phyloP scores from a whole-genome alignment of 2,329 filamentous ascomycete genomes.

The Pseudopyricularia javanii region DNA sequence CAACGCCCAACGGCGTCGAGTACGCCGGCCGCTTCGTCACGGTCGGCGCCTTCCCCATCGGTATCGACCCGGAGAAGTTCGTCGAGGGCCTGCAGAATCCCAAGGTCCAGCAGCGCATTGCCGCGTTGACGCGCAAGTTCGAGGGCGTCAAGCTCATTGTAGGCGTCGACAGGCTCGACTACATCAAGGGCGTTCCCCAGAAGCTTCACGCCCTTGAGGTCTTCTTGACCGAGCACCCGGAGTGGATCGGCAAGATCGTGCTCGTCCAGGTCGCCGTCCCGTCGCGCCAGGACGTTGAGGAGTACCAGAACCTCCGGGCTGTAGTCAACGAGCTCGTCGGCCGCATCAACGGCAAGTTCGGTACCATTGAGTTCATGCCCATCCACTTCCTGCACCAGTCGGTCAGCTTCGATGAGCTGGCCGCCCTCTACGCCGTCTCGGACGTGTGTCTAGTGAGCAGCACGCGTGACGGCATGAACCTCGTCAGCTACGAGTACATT shows the following conservation, averaged over 20 bases:
- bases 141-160: conserved; percentile 94
- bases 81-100: conserved; percentile 76
- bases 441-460: conserved; percentile 89
- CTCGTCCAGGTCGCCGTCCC: conserved; percentile 93
- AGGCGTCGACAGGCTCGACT: conserved; percentile 90
- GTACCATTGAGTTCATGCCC: conserved; percentile 96
- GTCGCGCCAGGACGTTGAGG: conserved; percentile 88
- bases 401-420: conserved; percentile 86
- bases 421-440: conserved; percentile 82
- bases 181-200: conserved; percentile 97
- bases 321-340: conserved; percentile 96
- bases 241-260: conserved; percentile 96
- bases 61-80: conserved; percentile 96
- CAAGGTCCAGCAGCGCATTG: conserved; percentile 79
- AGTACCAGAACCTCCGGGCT: conserved; percentile 91
- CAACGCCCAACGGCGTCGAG: conserved; percentile 79
- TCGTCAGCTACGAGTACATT: conserved; percentile 97
- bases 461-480: conserved; percentile 97
- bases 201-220: conserved; percentile 95
- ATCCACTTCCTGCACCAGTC: conserved; percentile 98
- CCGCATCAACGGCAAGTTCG: conserved; percentile 92
- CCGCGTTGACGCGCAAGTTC: conserved; percentile 76
- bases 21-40: conserved; percentile 81
- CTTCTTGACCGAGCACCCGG: conserved; percentile 90
- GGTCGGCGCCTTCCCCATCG: conserved; percentile 92